A percentile compares a stretch with the other conserved stretches of the same genome.
Conservation (phyloP, 176 grass and related monocot genomes). For the Triticum dicoccoides region DNA sequence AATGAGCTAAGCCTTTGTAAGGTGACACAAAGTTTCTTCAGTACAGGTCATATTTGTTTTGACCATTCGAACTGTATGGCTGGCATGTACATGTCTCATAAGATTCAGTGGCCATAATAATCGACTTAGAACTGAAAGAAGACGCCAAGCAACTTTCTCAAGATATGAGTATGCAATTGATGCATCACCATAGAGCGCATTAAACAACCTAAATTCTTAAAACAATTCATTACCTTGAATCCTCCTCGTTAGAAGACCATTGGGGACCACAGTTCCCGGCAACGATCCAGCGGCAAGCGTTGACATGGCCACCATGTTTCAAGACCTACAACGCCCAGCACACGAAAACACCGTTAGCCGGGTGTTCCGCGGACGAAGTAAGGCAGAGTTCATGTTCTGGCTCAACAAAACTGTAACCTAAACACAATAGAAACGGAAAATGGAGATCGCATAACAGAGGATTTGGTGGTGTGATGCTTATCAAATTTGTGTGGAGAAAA, state of each 20-base stretch:
- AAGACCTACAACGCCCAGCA: neutral
- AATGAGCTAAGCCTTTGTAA: neutral
- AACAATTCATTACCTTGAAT: constrained; percentile 9
- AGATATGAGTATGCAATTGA: neutral
- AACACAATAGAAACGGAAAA: neutral
- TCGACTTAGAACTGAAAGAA: neutral
- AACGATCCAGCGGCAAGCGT: constrained; percentile 6
- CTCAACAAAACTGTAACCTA: neutral
- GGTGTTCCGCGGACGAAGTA: neutral
- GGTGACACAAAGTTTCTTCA: neutral
- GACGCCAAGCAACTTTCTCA: neutral
- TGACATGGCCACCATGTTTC: neutral
- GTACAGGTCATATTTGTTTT: neutral
- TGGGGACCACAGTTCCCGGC: neutral
- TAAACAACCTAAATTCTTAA: neutral
- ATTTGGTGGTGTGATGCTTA: neutral
- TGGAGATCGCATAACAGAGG: neutral
- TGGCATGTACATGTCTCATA: no score
- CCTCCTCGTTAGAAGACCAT: constrained; percentile 1
- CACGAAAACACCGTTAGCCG: neutral
- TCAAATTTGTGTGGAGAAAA: neutral
- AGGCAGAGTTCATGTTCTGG: neutral
- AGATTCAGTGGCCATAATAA: neutral
- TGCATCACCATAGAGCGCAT: neutral
- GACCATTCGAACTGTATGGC: neutral